Evolutionary conservation across 2,329 filamentous ascomycete species (phyloP), one percentile per base, ranked within the genome.

Genomic region (Fusarium oligoseptatum): DNA sequence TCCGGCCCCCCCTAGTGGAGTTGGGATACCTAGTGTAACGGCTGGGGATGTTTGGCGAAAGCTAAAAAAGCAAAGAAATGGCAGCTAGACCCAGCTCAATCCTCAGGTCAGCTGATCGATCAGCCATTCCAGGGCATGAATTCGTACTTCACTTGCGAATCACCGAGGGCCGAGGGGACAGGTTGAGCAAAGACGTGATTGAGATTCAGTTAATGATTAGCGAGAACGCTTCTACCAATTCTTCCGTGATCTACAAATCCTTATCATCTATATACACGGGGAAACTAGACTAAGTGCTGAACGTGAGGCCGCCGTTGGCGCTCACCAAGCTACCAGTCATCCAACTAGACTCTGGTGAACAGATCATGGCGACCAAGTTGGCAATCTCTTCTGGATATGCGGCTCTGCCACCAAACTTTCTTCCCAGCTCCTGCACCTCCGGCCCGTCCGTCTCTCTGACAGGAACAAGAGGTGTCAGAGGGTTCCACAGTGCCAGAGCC

Each of bases 331-430:
- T 90, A 14, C 91, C 91, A 0, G 91, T 93, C 73, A 89, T 90
- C 90, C 91, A 93, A 2, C 85, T 87, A 29, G 86, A 87, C 79
- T 93, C 91, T 3, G 86, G 86, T 12, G 86, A 87, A 78, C 90
- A 92, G n/a, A 93, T 84, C 90, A 93, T 92, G 9, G 86, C 90
- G 36, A 93, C 88, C 4, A 92, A 86, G 2, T 90, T 91, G 0
- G 91, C 91, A 81, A 93, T 85, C 81, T 93, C 91, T 71, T 88
- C 86, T 11, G 90, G 89, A 78, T 92, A 93, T 5, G 86, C 91
- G 5, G 87, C 86, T 66, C 88, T 85, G 41, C 85, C 82, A 0
- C 85, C 84, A 29, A 85, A 87, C 83, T 85, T 86, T 68, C 85
- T 84, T 37, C 92, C 90, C 78, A 81, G 73, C 64, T 78, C 76